Evolutionary conservation across 495 filamentous ascomycete genomes (phyloP).

Genomic region (Neurospora sp.): DNA sequence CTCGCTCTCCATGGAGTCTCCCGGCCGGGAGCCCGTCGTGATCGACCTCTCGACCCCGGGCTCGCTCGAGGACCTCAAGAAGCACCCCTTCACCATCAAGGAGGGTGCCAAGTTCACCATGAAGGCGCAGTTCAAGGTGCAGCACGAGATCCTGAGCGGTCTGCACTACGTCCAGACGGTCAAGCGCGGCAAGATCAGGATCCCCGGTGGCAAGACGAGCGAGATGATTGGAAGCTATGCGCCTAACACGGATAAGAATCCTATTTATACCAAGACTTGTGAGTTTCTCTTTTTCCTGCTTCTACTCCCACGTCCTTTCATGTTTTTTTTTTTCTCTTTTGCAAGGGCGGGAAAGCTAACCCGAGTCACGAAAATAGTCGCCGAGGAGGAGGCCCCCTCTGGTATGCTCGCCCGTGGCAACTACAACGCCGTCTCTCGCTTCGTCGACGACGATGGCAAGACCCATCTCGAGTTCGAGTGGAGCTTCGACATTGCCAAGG

Average conservation of each 20-base stretch:
- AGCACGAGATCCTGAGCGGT: constrained; percentile 89
- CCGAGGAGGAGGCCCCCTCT: constrained; percentile 76
- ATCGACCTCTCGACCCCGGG: constrained; percentile 65
- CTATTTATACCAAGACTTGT: constrained; percentile 85
- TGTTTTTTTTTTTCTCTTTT: too few species aligned
- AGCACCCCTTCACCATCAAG: constrained; percentile 93
- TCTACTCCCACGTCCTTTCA: neutral
- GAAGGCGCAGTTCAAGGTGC: constrained; percentile 85
- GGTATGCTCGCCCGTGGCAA: constrained; percentile 80
- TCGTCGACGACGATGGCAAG: constrained; percentile 86
- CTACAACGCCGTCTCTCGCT: constrained; percentile 77
- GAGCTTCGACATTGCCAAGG: constrained; percentile 90
- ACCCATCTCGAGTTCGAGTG: constrained; percentile 83
- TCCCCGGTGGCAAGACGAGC: constrained; percentile 65
- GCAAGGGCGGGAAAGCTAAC: neutral
- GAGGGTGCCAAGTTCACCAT: constrained; percentile 87
- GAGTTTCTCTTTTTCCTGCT: constrained; percentile 28
- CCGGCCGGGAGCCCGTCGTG: constrained; percentile 69
- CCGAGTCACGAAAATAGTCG: constrained; percentile 44
- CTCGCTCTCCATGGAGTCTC: constrained; percentile 71
- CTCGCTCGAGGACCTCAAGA: constrained; percentile 61
- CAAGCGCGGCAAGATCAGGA: constrained; percentile 72
- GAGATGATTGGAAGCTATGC: constrained; percentile 97
- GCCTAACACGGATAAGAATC: constrained; percentile 77
- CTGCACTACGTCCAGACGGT: constrained; percentile 91